Base-by-base conservation (phyloP, 1,284 basidiomycete species). In the Polyporus tsugae region DNA sequence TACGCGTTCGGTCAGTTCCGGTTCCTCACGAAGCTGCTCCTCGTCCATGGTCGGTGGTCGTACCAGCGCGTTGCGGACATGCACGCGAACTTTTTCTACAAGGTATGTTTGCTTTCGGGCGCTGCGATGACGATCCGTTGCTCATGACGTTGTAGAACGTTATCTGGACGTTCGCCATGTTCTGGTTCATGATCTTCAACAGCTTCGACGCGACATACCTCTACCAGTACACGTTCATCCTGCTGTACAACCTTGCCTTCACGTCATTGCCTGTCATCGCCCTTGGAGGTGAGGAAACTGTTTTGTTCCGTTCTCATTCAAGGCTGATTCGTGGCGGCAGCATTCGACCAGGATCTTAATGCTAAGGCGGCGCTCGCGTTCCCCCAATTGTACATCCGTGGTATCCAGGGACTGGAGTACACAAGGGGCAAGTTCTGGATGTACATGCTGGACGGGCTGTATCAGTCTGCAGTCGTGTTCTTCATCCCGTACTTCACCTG, bases 71-170 rank as follows among this genome's bases (percentile, higher is more conserved):
- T 99, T 53, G 96, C 97, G n/a, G 95, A 98, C 77, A 95, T 97
- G 95, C 95, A 97, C 77, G 93, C 93, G 72, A 97, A 96, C 81
- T 99, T 98, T 84, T 99, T 99, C 84, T 98, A 98, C 88, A 99
- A 99, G 87, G 92, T 93, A 62, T 58, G 79, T 71, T 49, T 60
- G 49, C 15, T 46, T 41, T 4, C 17, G 41, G 29, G 2, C 15
- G 44, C 9, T 5, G 22, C 7, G 0, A 39, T 10, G 10, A 22
- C 2, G 58, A 17, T 13, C 0, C 46, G 36, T 35, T 65, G 52
- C 60, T 66, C 13, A 68, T 22, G 17, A 25, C 61, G 33, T 25
- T 70, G 19, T 73, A 96, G 92, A 95, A 94, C 76, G 92, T 95
- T 66, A 92, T 95, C 68, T 96, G 94, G 94, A 96, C 95, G 5